Evolutionary conservation across 352 stramenopile species (phyloP).

Genomic region (Globisporangium irregulare): DNA sequence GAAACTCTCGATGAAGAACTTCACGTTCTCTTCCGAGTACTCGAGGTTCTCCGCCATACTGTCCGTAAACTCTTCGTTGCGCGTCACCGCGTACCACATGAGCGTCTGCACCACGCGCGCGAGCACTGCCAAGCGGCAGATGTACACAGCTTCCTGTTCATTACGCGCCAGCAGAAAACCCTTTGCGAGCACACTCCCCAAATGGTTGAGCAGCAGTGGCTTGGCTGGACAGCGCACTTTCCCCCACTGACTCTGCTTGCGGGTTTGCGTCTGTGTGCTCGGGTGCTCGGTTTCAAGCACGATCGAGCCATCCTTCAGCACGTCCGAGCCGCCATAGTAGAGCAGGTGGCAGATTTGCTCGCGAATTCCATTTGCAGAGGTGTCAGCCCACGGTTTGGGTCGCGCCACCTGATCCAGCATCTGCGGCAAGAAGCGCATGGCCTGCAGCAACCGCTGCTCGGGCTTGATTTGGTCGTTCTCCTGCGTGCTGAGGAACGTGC

Average conservation of each 20-base stretch:
- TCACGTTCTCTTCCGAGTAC: constrained; percentile 51
- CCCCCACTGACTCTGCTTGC: constrained; percentile 81
- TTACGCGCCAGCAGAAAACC: constrained; percentile 58
- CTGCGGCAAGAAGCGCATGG: constrained; percentile 71
- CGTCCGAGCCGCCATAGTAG: constrained; percentile 72
- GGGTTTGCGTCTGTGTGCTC: constrained; percentile 83
- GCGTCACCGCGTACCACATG: constrained; percentile 70
- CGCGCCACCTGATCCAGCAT: constrained; percentile 63
- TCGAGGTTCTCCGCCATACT: constrained; percentile 56
- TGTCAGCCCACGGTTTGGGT: constrained; percentile 21
- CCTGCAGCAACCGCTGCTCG: constrained; percentile 60
- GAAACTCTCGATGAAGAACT: constrained; percentile 54
- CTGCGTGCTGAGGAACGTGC: constrained; percentile 61
- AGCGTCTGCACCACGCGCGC: constrained; percentile 73
- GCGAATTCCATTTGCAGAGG: constrained; percentile 27
- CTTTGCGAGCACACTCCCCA: constrained; percentile 73
- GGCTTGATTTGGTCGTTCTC: constrained; percentile 59
- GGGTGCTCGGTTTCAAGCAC: constrained; percentile 73
- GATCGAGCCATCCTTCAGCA: constrained; percentile 61
- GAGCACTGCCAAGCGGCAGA: constrained; percentile 60
- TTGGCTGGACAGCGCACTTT: constrained; percentile 79
- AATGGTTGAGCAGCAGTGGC: constrained; percentile 66
- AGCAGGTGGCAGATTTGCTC: constrained; percentile 57
- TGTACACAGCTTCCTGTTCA: constrained; percentile 55
- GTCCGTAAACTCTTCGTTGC: constrained; percentile 55